Conservation (phyloP, 148 eudicot species). For the Euryodendron excelsum region DNA sequence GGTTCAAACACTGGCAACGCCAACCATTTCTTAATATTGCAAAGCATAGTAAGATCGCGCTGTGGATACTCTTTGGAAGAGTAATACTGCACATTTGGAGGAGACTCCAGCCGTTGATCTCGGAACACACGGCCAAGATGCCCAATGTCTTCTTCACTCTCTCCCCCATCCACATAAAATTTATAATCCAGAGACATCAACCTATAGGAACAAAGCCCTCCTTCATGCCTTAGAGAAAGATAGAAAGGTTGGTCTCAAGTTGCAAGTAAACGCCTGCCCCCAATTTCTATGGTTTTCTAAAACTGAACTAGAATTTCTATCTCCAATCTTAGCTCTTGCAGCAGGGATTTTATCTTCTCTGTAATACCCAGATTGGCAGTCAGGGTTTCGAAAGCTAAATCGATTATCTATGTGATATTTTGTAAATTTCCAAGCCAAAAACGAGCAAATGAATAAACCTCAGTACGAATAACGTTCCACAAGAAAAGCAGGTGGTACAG, state of each 20-base stretch:
- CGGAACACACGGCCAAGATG: constrained; percentile 1
- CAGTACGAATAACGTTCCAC: too few species aligned
- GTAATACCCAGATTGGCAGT: not conserved
- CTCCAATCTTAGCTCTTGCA: too few species aligned
- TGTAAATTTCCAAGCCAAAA: too few species aligned
- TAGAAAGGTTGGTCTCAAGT: not conserved
- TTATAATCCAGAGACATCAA: not conserved
- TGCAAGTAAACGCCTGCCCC: not conserved
- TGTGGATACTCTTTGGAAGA: not conserved
- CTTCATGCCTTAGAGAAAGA: not conserved
- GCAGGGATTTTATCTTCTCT: not conserved
- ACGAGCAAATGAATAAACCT: too few species aligned
- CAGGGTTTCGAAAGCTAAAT: not conserved
- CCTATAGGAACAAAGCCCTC: constrained; percentile 5
- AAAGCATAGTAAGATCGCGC: not conserved
- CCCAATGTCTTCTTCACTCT: not conserved
- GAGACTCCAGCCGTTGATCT: not conserved
- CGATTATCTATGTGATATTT: too few species aligned
- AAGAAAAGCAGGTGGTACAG: too few species aligned
- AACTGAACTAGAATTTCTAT: not conserved
- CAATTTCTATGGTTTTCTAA: constrained; percentile 11
- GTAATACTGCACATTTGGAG: not conserved
- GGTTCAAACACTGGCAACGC: not conserved
- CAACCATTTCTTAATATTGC: not conserved
- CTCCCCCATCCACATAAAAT: not conserved